These are phyloP conservation scores for Trichoderma atroviride DNA, from an alignment of 2,329 filamentous ascomycete species.

Conservation along the genomic window DNA sequence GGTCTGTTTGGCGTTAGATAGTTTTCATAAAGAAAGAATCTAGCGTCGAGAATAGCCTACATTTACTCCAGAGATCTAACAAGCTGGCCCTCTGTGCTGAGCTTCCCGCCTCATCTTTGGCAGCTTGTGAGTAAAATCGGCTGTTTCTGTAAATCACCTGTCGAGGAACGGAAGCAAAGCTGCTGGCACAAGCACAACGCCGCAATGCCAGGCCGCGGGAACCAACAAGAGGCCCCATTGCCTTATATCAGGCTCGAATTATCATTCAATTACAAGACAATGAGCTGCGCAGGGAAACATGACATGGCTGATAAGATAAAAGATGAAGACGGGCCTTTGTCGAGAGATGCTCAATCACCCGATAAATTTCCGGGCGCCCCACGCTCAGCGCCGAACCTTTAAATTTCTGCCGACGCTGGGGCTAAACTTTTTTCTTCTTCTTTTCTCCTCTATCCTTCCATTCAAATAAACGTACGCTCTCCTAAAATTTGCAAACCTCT, in stretches of 20 bases:
- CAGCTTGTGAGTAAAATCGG: slow-evolving; percentile 11
- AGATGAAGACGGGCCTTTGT: not conserved
- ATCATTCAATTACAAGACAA: not conserved
- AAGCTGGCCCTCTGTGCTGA: slow-evolving; percentile 34
- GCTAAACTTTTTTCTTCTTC: slow-evolving; percentile 47
- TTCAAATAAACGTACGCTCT: slow-evolving; percentile 90
- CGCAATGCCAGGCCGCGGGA: slow-evolving; percentile 33
- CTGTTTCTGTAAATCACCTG: slow-evolving; percentile 29
- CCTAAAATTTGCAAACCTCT: slow-evolving; percentile 28
- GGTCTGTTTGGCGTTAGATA: slow-evolving; percentile 33
- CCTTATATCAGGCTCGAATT: slow-evolving; percentile 10
- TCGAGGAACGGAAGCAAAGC: not conserved
- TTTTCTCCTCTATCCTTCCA: slow-evolving; percentile 85
- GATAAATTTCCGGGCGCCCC: slow-evolving; percentile 36
- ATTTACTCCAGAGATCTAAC: slow-evolving; percentile 38
- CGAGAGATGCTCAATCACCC: slow-evolving; percentile 29
- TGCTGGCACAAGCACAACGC: slow-evolving; percentile 9
- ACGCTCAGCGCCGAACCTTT: slow-evolving; percentile 38
- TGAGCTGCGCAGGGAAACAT: not conserved
- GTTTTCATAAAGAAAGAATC: too few relatives aligned
- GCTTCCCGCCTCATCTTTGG: not conserved
- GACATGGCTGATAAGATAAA: slow-evolving; percentile 27
- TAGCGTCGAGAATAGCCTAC: slow-evolving; percentile 29
- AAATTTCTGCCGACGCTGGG: slow-evolving; percentile 38
- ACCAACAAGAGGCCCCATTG: slow-evolving; percentile 34